Evolutionary conservation across 2,329 filamentous ascomycete genomes (phyloP), one percentile per base, ranked within the genome.

Genomic region (Phyllosticta paracitricarpa): DNA sequence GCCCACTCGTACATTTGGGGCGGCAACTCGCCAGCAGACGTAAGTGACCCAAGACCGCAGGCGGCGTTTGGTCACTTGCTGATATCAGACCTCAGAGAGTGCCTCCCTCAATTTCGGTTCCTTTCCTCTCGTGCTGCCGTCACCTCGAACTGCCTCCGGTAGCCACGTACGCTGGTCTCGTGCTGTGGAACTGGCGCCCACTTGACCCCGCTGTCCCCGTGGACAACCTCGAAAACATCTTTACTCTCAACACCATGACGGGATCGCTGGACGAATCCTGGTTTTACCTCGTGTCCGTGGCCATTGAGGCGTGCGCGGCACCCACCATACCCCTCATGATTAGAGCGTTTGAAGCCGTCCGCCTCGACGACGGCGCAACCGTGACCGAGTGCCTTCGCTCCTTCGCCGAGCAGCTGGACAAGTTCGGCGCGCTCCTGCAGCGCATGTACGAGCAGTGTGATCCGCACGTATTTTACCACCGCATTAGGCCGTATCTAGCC

Each of bases 401-500:
- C 25, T 92, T 97, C 68, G 92, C 94, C 3, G 91, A 97, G 78
- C 85, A 88, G 28, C 77, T 99, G 10, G 92, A 96, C 64, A 91
- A 96, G 69, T 81, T 97, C 25, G 89, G 86, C 55, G 80, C 79
- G 2, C 76, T 97, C 28, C 79, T 99, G 28, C 84, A 89, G 69
- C 86, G 90, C 66, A 95, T 99, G 89, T 91, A 97, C 72, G 94
- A 97, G 72, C 89, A 87, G 69, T 99, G 94, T 72, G 92, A 97
- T 70, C 92, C 94, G 0, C 87, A 89, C 65, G 88, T 96, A 61
- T 99, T 99, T 76, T 99, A 97, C 75, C 85, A 96, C 75, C 89
- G 91, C 63, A 96, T 99, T 68, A 85, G 94, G n/a, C 93, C 94
- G 0, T 97, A 95, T 74, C 82, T 99, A 2, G 93, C 94, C 5